Evolutionary conservation across 106 monocot species (phyloP).

Genomic region (Dendrobium catenatum): DNA sequence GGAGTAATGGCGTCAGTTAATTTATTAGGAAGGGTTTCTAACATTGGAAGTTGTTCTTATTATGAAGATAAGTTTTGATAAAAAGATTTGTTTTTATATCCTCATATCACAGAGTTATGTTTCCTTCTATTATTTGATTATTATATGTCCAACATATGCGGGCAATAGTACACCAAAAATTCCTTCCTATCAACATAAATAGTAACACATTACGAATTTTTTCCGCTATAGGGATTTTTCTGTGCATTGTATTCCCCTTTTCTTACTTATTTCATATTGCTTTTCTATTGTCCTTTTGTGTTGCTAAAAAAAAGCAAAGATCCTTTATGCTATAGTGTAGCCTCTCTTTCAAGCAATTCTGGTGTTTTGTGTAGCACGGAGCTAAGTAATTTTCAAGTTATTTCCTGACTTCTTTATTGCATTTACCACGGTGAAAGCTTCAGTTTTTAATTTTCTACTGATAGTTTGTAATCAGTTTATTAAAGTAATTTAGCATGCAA

Average conservation of each 20-base stretch:
- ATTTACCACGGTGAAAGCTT: background rate
- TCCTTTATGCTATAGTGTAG: background rate
- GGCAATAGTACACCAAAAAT: too few species aligned
- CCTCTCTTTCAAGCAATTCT: background rate
- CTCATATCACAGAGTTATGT: too few species aligned
- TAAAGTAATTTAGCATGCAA: conserved; percentile 2
- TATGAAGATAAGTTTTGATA: too few species aligned
- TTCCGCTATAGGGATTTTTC: background rate
- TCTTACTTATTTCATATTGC: background rate
- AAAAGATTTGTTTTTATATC: too few species aligned
- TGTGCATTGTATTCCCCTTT: background rate
- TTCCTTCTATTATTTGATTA: too few species aligned
- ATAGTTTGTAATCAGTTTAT: background rate
- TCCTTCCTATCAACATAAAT: background rate
- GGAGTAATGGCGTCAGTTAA: too few species aligned
- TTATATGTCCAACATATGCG: too few species aligned
- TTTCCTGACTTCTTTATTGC: background rate
- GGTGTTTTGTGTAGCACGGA: background rate
- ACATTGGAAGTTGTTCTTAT: too few species aligned
- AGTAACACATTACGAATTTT: background rate
- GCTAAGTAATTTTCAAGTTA: background rate
- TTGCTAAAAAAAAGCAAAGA: background rate
- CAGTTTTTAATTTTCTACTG: background rate
- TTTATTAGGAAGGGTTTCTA: too few species aligned
- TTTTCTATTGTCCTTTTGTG: background rate